Conservation (phyloP, 257 asterid species). For the Lithospermum erythrorhizon region DNA sequence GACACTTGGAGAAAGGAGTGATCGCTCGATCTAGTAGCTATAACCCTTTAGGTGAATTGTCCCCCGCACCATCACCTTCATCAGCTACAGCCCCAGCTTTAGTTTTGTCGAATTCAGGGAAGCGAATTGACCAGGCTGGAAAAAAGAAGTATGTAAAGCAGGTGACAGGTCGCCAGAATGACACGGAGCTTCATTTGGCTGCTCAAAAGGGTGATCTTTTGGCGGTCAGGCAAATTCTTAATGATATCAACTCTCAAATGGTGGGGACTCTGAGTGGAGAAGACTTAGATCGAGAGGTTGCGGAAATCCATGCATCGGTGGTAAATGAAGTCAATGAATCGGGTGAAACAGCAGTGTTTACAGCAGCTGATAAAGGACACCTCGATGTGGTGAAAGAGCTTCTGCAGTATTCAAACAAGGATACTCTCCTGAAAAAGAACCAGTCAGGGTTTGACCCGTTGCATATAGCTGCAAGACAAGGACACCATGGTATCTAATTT, state of each 20-base stretch:
- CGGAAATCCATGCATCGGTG: conserved; percentile 35
- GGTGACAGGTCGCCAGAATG: conserved; percentile 45
- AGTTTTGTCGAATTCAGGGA: conserved; percentile 38
- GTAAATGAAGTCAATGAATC: conserved; percentile 39
- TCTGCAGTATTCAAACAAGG: conserved; percentile 29
- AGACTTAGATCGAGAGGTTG: conserved; percentile 38
- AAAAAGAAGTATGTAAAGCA: conserved; percentile 44
- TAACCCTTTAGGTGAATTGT: conserved; percentile 22
- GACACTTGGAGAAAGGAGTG: conserved; percentile 24
- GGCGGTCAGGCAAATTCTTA: conserved; percentile 32
- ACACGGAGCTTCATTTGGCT: conserved; percentile 42
- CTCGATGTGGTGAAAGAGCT: conserved; percentile 3
- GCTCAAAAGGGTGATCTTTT: conserved; percentile 43
- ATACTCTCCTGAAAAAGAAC: conserved; percentile 33
- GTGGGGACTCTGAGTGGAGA: conserved; percentile 30
- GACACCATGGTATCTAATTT: conserved; percentile 29
- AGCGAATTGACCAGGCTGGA: conserved; percentile 36
- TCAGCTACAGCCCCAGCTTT: conserved; percentile 44
- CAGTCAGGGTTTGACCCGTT: conserved; percentile 32
- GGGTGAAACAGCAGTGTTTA: conserved; percentile 33
- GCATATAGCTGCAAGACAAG: conserved; percentile 41
- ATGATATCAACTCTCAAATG: conserved; percentile 33
- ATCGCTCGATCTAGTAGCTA: conserved; percentile 17
- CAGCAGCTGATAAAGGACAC: conserved; percentile 39
- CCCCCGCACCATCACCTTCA: conserved; percentile 30